Evolutionary conservation across 1,139 yeast genomes (phyloP).

Genomic region (Pichia sp.): DNA sequence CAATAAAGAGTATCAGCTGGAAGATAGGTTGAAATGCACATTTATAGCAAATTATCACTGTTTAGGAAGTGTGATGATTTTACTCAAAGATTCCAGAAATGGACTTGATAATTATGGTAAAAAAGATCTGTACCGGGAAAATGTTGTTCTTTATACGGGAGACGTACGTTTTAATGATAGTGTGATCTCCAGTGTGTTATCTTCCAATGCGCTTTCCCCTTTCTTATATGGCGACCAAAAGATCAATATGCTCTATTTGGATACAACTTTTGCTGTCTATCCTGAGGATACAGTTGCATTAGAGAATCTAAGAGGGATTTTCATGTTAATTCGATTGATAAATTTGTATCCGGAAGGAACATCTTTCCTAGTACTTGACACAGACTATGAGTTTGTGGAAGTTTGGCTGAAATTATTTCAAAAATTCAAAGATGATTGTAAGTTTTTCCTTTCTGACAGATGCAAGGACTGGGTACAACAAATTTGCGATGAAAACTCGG

Average conservation of each 20-base stretch:
- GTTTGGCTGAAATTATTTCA: conserved; percentile 12
- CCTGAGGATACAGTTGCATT: conserved; percentile 9
- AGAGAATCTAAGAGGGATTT: conserved; percentile 10
- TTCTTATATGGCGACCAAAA: conserved; percentile 4
- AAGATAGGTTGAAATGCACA: conserved; percentile 4
- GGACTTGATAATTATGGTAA: neutral
- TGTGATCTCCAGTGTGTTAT: conserved; percentile 5
- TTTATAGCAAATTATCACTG: conserved; percentile 17
- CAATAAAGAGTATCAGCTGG: conserved; percentile 3
- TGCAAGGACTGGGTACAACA: conserved; percentile 1
- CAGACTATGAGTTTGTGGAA: conserved; percentile 14
- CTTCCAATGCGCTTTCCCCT: conserved; percentile 5
- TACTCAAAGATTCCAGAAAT: conserved; percentile 6
- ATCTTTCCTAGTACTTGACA: conserved; percentile 9
- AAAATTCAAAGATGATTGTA: neutral
- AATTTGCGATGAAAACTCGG: neutral
- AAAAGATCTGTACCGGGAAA: neutral
- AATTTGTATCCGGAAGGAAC: conserved; percentile 12
- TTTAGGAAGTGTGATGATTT: conserved; percentile 17
- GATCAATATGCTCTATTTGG: conserved; percentile 14
- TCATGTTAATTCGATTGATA: conserved; percentile 7
- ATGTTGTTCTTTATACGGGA: conserved; percentile 12
- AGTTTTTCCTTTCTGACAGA: neutral
- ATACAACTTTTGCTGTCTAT: conserved; percentile 16
- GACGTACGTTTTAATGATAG: conserved; percentile 13